phyloP scores from a whole-genome alignment of 371 early-diverging fungal genomes.

The Rhizopus microsporus region DNA sequence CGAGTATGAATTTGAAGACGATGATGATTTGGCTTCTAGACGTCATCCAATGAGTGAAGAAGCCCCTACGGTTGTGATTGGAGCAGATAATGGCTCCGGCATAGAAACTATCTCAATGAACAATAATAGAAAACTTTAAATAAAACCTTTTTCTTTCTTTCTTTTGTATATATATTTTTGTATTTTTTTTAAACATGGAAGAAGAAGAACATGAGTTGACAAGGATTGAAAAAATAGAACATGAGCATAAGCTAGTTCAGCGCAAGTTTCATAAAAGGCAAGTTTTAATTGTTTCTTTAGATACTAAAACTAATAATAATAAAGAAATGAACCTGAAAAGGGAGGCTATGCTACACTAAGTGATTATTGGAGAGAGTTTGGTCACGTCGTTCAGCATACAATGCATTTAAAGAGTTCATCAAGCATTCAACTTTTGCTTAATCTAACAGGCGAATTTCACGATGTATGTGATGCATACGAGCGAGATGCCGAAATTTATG shows the following conservation, averaged over 20 bases:
- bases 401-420: constrained; percentile 19
- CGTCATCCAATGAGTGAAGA: neutral
- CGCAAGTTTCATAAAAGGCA: constrained; percentile 41
- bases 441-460: constrained; percentile 37
- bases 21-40: neutral
- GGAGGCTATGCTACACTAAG: constrained; percentile 29
- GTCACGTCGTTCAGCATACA: constrained; percentile 20
- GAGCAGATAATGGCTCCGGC: neutral
- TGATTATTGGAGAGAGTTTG: constrained; percentile 36
- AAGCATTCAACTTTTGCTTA: constrained; percentile 31
- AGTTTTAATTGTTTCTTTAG: neutral
- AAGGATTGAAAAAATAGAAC: constrained; percentile 15
- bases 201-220: constrained; percentile 4
- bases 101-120: constrained; percentile 2
- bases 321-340: constrained; percentile 1
- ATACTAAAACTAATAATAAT: neutral
- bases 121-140: neutral
- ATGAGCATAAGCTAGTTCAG: constrained; percentile 21
- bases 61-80: neutral
- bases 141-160: constrained; percentile 6
- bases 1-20: constrained; percentile 35
- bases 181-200: constrained; percentile 1
- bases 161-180: constrained; percentile 2
- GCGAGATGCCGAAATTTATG: constrained; percentile 29
- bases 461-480: constrained; percentile 37